Conservation (phyloP, 306 rosid genomes). For the Crotalaria pallida region DNA sequence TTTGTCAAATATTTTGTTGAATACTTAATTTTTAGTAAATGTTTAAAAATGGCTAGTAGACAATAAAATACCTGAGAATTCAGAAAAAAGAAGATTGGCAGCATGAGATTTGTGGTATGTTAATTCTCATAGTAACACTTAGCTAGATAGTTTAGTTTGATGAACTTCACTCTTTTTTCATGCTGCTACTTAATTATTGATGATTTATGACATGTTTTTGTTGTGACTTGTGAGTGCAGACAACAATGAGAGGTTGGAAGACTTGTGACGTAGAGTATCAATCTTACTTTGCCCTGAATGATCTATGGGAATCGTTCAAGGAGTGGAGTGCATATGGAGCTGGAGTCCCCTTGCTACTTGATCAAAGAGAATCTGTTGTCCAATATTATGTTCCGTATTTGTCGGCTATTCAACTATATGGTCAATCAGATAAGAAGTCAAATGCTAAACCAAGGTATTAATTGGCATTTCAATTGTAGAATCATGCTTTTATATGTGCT, state of each 20-base stretch:
- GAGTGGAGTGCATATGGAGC: slow-evolving; percentile 95
- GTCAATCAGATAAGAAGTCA: slow-evolving; percentile 45
- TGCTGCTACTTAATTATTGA: background rate
- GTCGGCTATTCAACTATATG: slow-evolving; percentile 79
- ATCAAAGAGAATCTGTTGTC: slow-evolving; percentile 61
- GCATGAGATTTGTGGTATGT: too few relatives aligned
- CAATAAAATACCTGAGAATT: background rate
- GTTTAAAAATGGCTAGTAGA: too few relatives aligned
- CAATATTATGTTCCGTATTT: slow-evolving; percentile 91
- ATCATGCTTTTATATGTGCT: background rate
- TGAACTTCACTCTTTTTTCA: background rate
- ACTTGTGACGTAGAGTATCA: slow-evolving; percentile 76
- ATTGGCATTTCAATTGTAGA: background rate
- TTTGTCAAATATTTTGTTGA: background rate
- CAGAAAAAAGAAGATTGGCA: too few relatives aligned
- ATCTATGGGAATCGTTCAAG: slow-evolving; percentile 88
- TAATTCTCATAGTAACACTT: background rate
- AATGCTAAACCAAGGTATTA: slow-evolving; percentile 61
- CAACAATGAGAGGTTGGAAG: slow-evolving; percentile 72
- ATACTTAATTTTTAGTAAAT: too few relatives aligned
- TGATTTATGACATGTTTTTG: slow-evolving; percentile 15
- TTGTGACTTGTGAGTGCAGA: slow-evolving; percentile 40
- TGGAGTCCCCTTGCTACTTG: slow-evolving; percentile 83
- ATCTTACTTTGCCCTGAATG: slow-evolving; percentile 59
- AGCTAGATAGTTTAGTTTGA: background rate